A percentile compares a stretch with the other conserved stretches of the same genome.
Evolutionary conservation across 208 protist species (phyloP).

Genomic region (Trypanosoma theileri): DNA sequence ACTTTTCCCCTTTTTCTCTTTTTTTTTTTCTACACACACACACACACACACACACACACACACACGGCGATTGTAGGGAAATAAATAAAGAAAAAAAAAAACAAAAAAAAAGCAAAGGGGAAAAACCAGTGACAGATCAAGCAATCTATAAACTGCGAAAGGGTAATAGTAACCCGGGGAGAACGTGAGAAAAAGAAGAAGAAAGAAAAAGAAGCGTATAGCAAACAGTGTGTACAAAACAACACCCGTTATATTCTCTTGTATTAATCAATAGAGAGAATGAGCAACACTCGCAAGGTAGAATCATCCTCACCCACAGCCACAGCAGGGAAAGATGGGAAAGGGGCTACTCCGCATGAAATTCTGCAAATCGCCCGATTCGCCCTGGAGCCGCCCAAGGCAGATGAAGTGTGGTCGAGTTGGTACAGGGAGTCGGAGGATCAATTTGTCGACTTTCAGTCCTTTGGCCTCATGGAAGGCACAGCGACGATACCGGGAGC

Average conservation of each 20-base stretch:
- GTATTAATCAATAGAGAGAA: too few species aligned
- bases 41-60: neutral
- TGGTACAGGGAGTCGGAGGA: slow-evolving; percentile 86
- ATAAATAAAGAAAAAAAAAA: slow-evolving; percentile 1
- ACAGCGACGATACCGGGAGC: slow-evolving; percentile 21
- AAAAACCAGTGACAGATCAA: too few species aligned
- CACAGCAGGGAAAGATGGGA: slow-evolving; percentile 1
- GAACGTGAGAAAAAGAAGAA: too few species aligned
- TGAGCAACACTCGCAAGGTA: too few species aligned
- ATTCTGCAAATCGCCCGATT: slow-evolving; percentile 65
- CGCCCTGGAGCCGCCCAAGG: slow-evolving; percentile 48
- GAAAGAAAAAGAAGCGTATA: too few species aligned
- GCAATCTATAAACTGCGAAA: too few species aligned
- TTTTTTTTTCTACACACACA: slow-evolving; percentile 5
- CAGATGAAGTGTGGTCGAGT: slow-evolving; percentile 75
- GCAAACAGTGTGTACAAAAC: too few species aligned
- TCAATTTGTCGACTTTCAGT: slow-evolving; percentile 81
- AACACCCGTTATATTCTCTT: too few species aligned
- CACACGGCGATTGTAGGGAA: neutral
- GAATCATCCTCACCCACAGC: too few species aligned
- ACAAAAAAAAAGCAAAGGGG: too few species aligned
- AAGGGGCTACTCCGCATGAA: neutral
- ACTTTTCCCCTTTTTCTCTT: neutral
- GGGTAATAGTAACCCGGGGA: too few species aligned
- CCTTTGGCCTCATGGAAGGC: slow-evolving; percentile 47